Evolutionary conservation across 164 flowering plant species (phyloP).

Genomic region (Cinnamomum micranthum): DNA sequence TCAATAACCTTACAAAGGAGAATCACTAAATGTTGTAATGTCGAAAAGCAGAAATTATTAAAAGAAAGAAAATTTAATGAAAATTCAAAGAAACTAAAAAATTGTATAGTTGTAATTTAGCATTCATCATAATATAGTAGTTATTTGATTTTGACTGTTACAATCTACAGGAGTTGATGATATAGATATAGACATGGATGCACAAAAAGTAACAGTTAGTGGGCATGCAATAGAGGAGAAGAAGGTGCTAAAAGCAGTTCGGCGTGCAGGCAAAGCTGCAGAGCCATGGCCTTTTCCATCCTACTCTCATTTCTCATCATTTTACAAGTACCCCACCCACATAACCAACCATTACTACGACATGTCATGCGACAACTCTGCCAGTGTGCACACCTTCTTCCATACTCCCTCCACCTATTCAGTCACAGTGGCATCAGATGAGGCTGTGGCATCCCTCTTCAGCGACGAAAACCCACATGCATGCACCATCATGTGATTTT

Average conservation of each 20-base stretch:
- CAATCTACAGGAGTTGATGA: constrained; percentile 55
- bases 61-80: too few relatives aligned
- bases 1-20: too few relatives aligned
- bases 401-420: constrained; percentile 73
- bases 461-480: constrained; percentile 89
- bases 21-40: too few relatives aligned
- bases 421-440: constrained; percentile 68
- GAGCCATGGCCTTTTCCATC: constrained; percentile 83
- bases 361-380: constrained; percentile 22
- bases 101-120: too few relatives aligned
- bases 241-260: constrained; percentile 68
- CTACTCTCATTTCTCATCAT: constrained; percentile 58
- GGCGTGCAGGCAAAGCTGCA: constrained; percentile 61
- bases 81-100: too few relatives aligned
- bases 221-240: constrained; percentile 56
- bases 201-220: constrained; percentile 58
- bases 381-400: constrained; percentile 60
- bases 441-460: constrained; percentile 70
- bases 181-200: constrained; percentile 72
- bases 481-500: constrained; percentile 59
- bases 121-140: too few relatives aligned
- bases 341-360: constrained; percentile 63
- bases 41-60: too few relatives aligned
- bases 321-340: constrained; percentile 66
- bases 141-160: too few relatives aligned